A percentile compares a stretch with the other conserved stretches of the same genome.
Conservation (phyloP, 495 filamentous ascomycete species). For the Tuber brumale region DNA sequence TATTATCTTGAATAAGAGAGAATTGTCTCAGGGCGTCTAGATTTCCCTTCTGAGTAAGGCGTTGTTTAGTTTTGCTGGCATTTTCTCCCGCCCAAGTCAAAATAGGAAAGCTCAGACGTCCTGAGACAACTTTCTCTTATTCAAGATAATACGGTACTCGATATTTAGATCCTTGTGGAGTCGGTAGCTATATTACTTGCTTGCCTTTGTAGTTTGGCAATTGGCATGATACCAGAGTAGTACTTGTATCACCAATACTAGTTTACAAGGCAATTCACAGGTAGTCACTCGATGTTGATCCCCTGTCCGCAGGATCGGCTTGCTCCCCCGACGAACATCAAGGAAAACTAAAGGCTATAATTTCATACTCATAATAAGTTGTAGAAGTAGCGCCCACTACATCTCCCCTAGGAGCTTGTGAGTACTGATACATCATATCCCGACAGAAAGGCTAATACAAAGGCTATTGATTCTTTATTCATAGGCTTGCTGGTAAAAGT, state of each 20-base stretch:
- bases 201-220: background rate
- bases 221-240: too few species aligned
- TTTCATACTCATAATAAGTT: background rate
- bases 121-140: too few species aligned
- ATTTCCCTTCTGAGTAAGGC: too few species aligned
- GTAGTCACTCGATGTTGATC: background rate
- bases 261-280: background rate
- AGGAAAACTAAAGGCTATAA: background rate
- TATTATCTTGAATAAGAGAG: too few species aligned
- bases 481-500: background rate
- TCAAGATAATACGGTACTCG: too few species aligned
- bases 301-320: background rate
- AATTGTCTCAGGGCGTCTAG: too few species aligned
- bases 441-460: background rate
- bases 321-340: background rate
- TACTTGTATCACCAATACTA: background rate
- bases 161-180: background rate
- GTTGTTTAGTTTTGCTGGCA: too few species aligned
- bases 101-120: too few species aligned
- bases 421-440: background rate
- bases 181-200: background rate
- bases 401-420: background rate
- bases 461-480: background rate
- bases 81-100: too few species aligned
- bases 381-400: background rate